Conservation (phyloP, 169 alveolate genomes). For the Miamiensis avidus region DNA sequence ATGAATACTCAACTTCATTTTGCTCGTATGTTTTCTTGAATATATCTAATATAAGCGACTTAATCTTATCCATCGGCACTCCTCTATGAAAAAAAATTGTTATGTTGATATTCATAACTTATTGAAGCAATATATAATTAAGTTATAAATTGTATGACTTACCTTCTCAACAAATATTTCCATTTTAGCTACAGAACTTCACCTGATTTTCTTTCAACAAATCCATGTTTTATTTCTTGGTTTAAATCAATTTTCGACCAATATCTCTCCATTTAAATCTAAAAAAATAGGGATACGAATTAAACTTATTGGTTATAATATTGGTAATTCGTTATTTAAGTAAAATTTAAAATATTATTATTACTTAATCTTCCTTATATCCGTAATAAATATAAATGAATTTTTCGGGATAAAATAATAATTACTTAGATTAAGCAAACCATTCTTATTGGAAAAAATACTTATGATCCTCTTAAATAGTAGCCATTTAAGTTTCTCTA, state of each 20-base stretch:
- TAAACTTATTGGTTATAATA: too few relatives aligned
- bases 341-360: too few relatives aligned
- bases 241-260: conserved; percentile 30
- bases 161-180: conserved; percentile 39
- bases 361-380: conserved; percentile 14
- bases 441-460: conserved; percentile 29
- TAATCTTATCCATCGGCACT: conserved; percentile 14
- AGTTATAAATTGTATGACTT: too few relatives aligned
- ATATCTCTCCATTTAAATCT: conserved; percentile 18
- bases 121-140: too few relatives aligned
- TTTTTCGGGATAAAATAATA: conserved; percentile 25
- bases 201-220: conserved; percentile 19
- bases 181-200: conserved; percentile 27
- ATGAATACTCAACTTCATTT: conserved; percentile 22
- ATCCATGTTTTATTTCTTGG: conserved; percentile 25
- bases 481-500: too few relatives aligned
- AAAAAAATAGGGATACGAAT: neutral
- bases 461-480: conserved; percentile 19
- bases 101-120: too few relatives aligned
- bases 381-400: conserved; percentile 18
- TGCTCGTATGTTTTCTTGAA: conserved; percentile 25
- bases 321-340: too few relatives aligned
- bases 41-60: conserved; percentile 22
- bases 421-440: conserved; percentile 19
- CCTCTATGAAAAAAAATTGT: conserved; percentile 21